Evolutionary conservation across 164 flowering plant species (phyloP).

Genomic region (Magnolia changhungtana): DNA sequence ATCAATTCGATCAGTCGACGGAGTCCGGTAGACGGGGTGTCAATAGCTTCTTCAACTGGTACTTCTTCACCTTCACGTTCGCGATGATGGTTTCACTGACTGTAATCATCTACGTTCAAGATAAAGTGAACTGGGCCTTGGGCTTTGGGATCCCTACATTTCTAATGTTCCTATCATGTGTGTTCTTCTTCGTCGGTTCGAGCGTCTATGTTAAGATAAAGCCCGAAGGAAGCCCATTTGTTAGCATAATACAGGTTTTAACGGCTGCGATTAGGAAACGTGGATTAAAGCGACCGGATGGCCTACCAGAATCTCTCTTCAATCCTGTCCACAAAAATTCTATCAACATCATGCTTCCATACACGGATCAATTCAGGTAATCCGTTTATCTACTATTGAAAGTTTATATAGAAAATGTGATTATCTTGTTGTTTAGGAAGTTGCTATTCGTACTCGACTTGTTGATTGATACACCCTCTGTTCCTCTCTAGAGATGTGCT

Average conservation of each 20-base stretch:
- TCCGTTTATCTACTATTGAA: too few relatives aligned
- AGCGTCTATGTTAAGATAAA: slow-evolving; percentile 57
- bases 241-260: slow-evolving; percentile 50
- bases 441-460: too few relatives aligned
- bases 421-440: too few relatives aligned
- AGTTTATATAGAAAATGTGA: too few relatives aligned
- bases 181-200: slow-evolving; percentile 54
- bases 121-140: slow-evolving; percentile 64
- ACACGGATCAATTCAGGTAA: slow-evolving; percentile 79
- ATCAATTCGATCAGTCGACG: slow-evolving; percentile 76
- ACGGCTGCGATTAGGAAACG: slow-evolving; percentile 63
- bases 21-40: slow-evolving; percentile 71
- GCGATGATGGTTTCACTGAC: slow-evolving; percentile 74
- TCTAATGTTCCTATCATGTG: slow-evolving; percentile 60
- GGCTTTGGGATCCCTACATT: slow-evolving; percentile 65
- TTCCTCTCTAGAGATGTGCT: too few relatives aligned
- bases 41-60: slow-evolving; percentile 95
- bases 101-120: slow-evolving; percentile 71
- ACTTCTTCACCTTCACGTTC: slow-evolving; percentile 77
- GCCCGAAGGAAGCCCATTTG: slow-evolving; percentile 74
- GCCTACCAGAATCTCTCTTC: slow-evolving; percentile 42
- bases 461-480: too few relatives aligned
- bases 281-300: slow-evolving; percentile 30
- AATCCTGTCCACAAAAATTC: slow-evolving; percentile 34
- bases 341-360: slow-evolving; percentile 53